phyloP scores from a whole-genome alignment of 306 rosid genomes.

The Quercus ilex region DNA sequence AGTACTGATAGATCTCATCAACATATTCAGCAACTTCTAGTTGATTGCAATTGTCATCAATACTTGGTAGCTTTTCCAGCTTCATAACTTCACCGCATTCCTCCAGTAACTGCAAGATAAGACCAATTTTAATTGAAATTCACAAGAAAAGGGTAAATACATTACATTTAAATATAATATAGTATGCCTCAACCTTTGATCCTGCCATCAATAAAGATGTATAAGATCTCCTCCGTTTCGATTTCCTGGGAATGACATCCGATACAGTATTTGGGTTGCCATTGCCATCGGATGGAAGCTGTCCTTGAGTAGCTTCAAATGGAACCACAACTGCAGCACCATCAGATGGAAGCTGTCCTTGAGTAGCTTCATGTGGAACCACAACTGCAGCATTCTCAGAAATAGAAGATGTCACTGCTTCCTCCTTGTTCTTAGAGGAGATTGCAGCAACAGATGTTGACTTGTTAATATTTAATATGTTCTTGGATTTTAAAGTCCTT shows the following conservation, averaged over 20 bases:
- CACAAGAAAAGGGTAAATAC: constrained; percentile 2
- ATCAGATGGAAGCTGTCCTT: constrained; percentile 36
- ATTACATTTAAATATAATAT: neutral
- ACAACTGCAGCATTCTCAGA: constrained; percentile 20
- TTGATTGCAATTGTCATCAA: constrained; percentile 73
- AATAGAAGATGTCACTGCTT: constrained; percentile 29
- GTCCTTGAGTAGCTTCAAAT: constrained; percentile 33
- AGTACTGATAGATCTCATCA: constrained; percentile 76
- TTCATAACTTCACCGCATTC: constrained; percentile 36
- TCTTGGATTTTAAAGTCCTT: constrained; percentile 43
- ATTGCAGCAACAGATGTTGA: constrained; percentile 30
- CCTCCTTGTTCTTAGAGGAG: constrained; percentile 41
- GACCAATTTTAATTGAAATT: constrained; percentile 17
- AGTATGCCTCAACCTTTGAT: constrained; percentile 58
- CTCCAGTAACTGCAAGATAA: constrained; percentile 59
- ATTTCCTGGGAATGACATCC: constrained; percentile 34
- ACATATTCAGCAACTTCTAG: constrained; percentile 86
- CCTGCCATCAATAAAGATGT: constrained; percentile 59
- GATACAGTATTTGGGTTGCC: constrained; percentile 31
- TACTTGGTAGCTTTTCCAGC: constrained; percentile 56
- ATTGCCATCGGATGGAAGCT: constrained; percentile 37
- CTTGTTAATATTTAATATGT: constrained; percentile 31
- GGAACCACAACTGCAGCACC: constrained; percentile 6
- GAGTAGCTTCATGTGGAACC: constrained; percentile 34
- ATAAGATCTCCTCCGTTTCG: constrained; percentile 70